A percentile compares a stretch with the other conserved stretches of the same genome.
phyloP scores from a whole-genome alignment of 164 flowering plant genomes.

The Nymphaea thermarum region DNA sequence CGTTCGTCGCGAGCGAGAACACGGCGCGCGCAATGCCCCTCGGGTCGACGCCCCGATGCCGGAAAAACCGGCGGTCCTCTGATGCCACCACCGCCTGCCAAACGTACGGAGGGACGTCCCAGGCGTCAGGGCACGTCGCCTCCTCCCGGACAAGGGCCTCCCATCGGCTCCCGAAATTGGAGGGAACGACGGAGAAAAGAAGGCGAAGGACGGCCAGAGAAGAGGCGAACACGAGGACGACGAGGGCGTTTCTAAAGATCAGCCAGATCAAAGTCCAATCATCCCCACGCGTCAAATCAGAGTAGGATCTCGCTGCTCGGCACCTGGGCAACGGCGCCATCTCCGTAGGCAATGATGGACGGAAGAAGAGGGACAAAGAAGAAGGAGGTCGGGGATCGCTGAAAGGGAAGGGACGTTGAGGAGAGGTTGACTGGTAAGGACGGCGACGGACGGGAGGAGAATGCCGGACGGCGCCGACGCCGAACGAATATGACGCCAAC shows the following conservation, averaged over 20 bases:
- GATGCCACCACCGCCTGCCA: constrained; percentile 31
- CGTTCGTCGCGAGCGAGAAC: constrained; percentile 21
- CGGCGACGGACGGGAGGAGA: too few species aligned
- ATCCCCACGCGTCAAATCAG: background rate
- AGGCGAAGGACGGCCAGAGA: constrained; percentile 18
- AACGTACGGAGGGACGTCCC: constrained; percentile 21
- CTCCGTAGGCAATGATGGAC: background rate
- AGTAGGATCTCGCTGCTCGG: background rate
- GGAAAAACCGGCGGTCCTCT: constrained; percentile 34
- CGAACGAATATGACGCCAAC: too few species aligned
- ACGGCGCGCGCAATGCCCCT: constrained; percentile 30
- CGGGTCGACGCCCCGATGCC: constrained; percentile 32
- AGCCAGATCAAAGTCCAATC: background rate
- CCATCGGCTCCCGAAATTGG: constrained; percentile 27
- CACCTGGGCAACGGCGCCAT: background rate
- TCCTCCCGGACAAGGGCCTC: constrained; percentile 17
- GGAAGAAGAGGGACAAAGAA: too few species aligned
- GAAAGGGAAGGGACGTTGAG: too few species aligned
- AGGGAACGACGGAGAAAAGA: constrained; percentile 16
- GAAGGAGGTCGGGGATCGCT: too few species aligned
- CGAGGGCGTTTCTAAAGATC: constrained; percentile 2
- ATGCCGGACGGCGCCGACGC: too few species aligned
- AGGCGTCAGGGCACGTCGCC: constrained; percentile 12
- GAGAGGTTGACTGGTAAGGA: too few species aligned
- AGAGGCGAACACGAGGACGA: constrained; percentile 9